Evolutionary conservation across 257 asterid genomes (phyloP).

Genomic region (Eucommia ulmoides): DNA sequence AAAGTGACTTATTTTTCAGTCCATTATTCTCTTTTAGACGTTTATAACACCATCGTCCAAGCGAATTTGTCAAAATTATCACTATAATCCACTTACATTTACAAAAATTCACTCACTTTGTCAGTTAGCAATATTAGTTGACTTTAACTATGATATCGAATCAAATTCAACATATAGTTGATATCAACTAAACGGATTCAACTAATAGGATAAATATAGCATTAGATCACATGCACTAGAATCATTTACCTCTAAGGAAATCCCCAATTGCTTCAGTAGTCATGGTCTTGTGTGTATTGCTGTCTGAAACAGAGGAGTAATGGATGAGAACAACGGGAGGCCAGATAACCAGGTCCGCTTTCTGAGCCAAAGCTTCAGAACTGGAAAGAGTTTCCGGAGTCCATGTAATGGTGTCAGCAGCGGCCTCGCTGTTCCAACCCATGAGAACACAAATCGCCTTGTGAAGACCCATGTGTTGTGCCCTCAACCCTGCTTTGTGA

Average conservation of each 20-base stretch:
- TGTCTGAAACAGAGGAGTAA: conserved; percentile 3
- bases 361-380: conserved; percentile 20
- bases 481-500: conserved; percentile 21
- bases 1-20: too few relatives aligned
- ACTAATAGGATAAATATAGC: neutral
- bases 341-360: conserved; percentile 28
- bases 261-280: conserved; percentile 15
- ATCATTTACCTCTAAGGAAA: conserved; percentile 22
- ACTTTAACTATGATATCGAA: neutral
- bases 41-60: too few relatives aligned
- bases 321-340: conserved; percentile 25
- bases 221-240: neutral
- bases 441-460: conserved; percentile 30
- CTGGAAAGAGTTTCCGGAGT: conserved; percentile 15
- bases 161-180: neutral
- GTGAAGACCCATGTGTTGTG: conserved; percentile 29
- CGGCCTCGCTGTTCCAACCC: conserved; percentile 23
- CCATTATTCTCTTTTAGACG: too few relatives aligned
- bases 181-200: neutral
- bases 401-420: conserved; percentile 10
- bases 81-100: too few relatives aligned
- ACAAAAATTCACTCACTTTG: too few relatives aligned
- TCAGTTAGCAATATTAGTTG: too few relatives aligned
- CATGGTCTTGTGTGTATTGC: conserved; percentile 5
- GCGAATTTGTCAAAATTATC: neutral